These are phyloP conservation scores for Saussurea involucrata DNA, from an alignment of 129 eudicot species.

Conservation along the genomic window DNA sequence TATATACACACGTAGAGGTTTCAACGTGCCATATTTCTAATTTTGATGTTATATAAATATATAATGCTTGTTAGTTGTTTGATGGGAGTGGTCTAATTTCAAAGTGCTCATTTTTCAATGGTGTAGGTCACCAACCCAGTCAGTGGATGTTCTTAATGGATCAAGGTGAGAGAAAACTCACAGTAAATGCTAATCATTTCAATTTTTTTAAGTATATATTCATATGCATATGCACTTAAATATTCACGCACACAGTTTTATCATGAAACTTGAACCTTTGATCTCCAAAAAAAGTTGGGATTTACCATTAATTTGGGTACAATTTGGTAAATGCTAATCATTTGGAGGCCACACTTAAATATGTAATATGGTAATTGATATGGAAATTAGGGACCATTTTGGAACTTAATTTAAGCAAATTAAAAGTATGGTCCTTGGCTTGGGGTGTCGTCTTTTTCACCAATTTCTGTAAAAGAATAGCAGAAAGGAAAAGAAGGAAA, in stretches of 20 bases:
- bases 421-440: slow-evolving; percentile 15
- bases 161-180: slow-evolving; percentile 26
- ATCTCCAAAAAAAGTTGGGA: neutral
- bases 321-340: slow-evolving; percentile 21
- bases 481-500: slow-evolving; percentile 23
- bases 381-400: neutral
- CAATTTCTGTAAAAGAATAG: slow-evolving; percentile 26
- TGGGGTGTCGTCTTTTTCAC: slow-evolving; percentile 26
- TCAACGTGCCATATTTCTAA: neutral
- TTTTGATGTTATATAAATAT: neutral
- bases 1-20: neutral
- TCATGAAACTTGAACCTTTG: neutral
- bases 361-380: neutral
- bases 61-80: neutral
- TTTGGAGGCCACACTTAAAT: slow-evolving; percentile 12
- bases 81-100: neutral
- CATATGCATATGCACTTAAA: neutral
- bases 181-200: neutral
- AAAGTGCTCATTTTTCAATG: neutral
- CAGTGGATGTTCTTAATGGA: slow-evolving; percentile 32
- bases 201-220: neutral
- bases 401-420: neutral
- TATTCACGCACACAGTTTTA: neutral
- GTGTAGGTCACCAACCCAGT: slow-evolving; percentile 29
- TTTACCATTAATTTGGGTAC: neutral